Conservation (phyloP, 129 eudicot species). For the Mikania micrantha region DNA sequence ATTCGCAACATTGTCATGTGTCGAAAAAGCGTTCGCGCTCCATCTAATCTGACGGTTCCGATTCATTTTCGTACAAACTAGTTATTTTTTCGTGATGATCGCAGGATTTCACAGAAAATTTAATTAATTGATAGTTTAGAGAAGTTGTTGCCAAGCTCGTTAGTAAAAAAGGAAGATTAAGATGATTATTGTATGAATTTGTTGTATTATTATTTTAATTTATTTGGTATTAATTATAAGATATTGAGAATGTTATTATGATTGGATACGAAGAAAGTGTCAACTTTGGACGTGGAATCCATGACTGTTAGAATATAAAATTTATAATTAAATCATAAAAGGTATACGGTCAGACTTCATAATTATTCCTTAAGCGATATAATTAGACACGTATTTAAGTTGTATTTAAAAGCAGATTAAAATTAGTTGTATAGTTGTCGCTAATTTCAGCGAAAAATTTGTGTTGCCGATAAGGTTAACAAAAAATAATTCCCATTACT, state of each 20-base stretch:
- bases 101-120: constrained; percentile 9
- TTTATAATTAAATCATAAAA: background rate
- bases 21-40: background rate
- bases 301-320: constrained; percentile 3
- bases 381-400: background rate
- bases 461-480: no score
- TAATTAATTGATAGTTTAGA: constrained; percentile 33
- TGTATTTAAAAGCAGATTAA: background rate
- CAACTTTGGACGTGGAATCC: constrained; percentile 41
- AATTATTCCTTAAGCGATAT: background rate
- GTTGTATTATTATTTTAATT: background rate
- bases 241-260: constrained; percentile 18
- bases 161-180: constrained; percentile 16
- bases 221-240: constrained; percentile 8
- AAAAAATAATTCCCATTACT: no score
- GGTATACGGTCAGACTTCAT: background rate
- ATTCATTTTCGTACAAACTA: constrained; percentile 24
- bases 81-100: constrained; percentile 17
- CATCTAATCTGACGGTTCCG: constrained; percentile 3
- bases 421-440: no score
- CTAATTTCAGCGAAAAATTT: no score
- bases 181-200: constrained; percentile 24
- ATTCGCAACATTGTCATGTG: background rate
- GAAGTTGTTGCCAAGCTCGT: constrained; percentile 30
- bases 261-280: constrained; percentile 25